These are phyloP conservation scores for Russula foetens DNA, from an alignment of 768 basidiomycete genomes.

Conservation along the genomic window DNA sequence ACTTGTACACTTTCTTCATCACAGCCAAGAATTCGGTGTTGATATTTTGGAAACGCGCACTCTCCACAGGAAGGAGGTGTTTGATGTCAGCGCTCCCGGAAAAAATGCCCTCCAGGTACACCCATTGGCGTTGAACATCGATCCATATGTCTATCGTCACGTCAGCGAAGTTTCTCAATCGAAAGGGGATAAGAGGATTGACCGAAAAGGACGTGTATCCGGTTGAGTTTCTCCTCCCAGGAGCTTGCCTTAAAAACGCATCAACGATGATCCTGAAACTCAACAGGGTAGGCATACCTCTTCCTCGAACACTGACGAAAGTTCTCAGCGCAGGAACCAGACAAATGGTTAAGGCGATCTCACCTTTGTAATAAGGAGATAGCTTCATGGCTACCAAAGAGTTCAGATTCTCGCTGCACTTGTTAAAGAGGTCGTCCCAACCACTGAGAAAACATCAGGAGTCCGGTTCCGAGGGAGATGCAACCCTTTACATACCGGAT, in stretches of 20 bases:
- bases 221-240: constrained; percentile 96
- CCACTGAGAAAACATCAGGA: constrained; percentile 43
- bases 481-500: constrained; percentile 48
- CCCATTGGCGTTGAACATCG: constrained; percentile 99
- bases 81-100: constrained; percentile 99
- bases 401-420: constrained; percentile 95
- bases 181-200: constrained; percentile 18
- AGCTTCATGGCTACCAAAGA: constrained; percentile 95
- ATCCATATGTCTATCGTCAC: constrained; percentile 83
- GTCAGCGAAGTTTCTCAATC: constrained; percentile 5
- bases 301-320: constrained; percentile 70
- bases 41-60: constrained; percentile 96
- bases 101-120: constrained; percentile 98
- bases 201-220: constrained; percentile 96
- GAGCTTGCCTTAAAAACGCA: constrained; percentile 52
- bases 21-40: constrained; percentile 96
- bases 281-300: constrained; percentile 40
- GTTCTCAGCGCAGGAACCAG: constrained; percentile 10
- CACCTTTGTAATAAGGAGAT: constrained; percentile 97
- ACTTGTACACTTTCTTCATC: constrained; percentile 99
- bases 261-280: constrained; percentile 9
- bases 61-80: constrained; percentile 95
- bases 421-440: constrained; percentile 95
- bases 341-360: constrained; percentile 2
- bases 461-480: not conserved